Base-by-base conservation (phyloP, 2,329 filamentous ascomycete genomes). In the Alternaria viburni region DNA sequence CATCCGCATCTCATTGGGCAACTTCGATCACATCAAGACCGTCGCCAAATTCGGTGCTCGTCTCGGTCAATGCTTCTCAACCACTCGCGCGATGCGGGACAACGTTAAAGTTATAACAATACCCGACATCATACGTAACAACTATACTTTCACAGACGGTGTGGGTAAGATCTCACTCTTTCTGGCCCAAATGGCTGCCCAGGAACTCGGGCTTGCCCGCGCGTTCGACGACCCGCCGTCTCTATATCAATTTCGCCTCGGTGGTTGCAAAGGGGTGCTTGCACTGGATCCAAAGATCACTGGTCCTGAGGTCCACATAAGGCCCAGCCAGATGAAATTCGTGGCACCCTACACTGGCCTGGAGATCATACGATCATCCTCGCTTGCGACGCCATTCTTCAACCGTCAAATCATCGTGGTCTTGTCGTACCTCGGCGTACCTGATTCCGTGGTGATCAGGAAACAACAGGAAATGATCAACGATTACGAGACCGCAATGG, bases 31-130 rank as follows among this genome's bases (percentile, higher is more conserved):
- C 66, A 97, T 97, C 78, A 88, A 86, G 59, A 87, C 91, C 25
- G 87, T 97, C n/a, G 94, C 95, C 28, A 97, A 97, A 74, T 92
- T 94, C 76, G 92, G 93, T 51, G 93, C 96, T 26, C 88, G 96
- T 26, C 83, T 98, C 17, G 96, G 96, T 0, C 96, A 98, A 79
- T 97, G 94, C 76, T 97, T 99, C 76, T 97, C 96, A 0, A 97
- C 95, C 0, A 99, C 96, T 0, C 84, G 92, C 63, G 89, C 91
- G 11, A 89, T 97, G 26, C 86, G 88, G 15, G 87, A 89, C 21
- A 86, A 85, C 0, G 87, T 90, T 7, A 83, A 85, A 2, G 77
- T 87, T 25, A 83, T 87, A 12, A 83, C 83, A 6, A 87, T 95
- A 30, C 79, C 85, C 0, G 96, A 98, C 68, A 86, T 98, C 19